Conservation (phyloP, 208 protist genomes). For the Angomonas ambiguus region DNA sequence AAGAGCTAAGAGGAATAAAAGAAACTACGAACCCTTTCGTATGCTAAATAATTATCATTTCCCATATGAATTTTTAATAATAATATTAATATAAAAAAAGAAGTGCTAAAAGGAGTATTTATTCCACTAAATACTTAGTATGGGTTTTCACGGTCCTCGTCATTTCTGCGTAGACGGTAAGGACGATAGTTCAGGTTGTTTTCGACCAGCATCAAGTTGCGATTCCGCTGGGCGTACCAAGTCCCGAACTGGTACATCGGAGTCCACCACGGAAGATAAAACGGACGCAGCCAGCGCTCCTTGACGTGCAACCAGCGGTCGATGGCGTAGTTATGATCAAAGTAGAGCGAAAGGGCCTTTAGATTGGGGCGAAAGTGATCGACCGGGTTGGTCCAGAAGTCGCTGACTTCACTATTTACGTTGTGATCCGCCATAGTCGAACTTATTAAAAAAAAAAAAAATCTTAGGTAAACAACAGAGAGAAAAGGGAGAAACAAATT, state of each 20-base stretch:
- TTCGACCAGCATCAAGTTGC: slow-evolving; percentile 87
- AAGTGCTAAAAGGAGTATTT: not conserved
- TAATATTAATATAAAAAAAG: slow-evolving; percentile 1
- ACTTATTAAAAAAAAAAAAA: not conserved
- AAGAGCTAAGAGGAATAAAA: not conserved
- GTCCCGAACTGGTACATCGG: slow-evolving; percentile 79
- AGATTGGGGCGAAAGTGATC: slow-evolving; percentile 90
- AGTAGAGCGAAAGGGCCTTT: slow-evolving; percentile 85
- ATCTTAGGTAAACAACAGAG: slow-evolving; percentile 4
- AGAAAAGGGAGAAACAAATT: not conserved
- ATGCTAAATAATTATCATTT: too few relatives aligned
- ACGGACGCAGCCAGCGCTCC: slow-evolving; percentile 73
- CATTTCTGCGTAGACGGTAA: slow-evolving; percentile 86
- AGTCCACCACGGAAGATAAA: slow-evolving; percentile 85
- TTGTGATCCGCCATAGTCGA: not conserved
- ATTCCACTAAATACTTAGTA: slow-evolving; percentile 39
- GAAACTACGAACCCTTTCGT: not conserved
- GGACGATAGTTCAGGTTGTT: slow-evolving; percentile 91
- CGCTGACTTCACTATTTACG: slow-evolving; percentile 23
- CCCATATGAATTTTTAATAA: too few relatives aligned
- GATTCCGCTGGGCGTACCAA: slow-evolving; percentile 83
- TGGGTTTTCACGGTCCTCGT: slow-evolving; percentile 87
- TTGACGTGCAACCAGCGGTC: slow-evolving; percentile 78
- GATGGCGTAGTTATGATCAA: slow-evolving; percentile 73
- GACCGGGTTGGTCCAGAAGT: slow-evolving; percentile 87